Base-by-base conservation (phyloP, 2,329 filamentous ascomycete genomes). In the Daldinia sp. region DNA sequence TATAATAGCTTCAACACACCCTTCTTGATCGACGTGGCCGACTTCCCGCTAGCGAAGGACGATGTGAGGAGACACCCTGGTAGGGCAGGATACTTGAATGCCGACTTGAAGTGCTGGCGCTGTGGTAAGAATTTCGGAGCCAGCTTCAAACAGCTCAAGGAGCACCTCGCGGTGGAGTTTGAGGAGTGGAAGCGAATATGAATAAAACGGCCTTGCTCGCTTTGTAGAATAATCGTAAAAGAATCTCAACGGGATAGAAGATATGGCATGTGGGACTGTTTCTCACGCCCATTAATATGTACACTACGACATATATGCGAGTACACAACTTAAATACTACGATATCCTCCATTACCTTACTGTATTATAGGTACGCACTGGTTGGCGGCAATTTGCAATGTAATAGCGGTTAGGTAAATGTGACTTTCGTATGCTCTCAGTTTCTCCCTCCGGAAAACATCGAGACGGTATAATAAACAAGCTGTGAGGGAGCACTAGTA, bases 1-100 rank as follows among this genome's bases (percentile, higher is more conserved):
- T 98, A 98, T 81, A 93, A 96, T 77, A 96, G 92, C 71, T 98
- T 98, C 81, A 89, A 88, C 35, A 97, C 94, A 59, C 87, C 88
- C 3, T 99, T 98, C 78, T 88, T 99, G 23, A 87, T 98, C 12
- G 84, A 86, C 15, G 76, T 98, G 28, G 89, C 89, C 23, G 92
- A 94, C 67, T 95, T 98, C 56, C 95, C 96, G 4, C 81, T 98
- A 33, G 83, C 85, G 0, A 69, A 82, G 28, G 87, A 90, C 61
- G 93, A 97, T 78, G 79, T 81, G 51, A 82, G 93, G 66, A 84
- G 90, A 70, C 77, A 88, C 63, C 86, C 88, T 0, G 83, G 81
- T 0, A 80, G 79, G 65, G 81, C 85, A 61, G 84, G 85, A 18
- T 94, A 91, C 79, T 80, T 94, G 69, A 81, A 85, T 39, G 79